These are phyloP conservation scores for Dactylellina drechsleri DNA, from an alignment of 2,329 filamentous ascomycete genomes.

Conservation along the genomic window DNA sequence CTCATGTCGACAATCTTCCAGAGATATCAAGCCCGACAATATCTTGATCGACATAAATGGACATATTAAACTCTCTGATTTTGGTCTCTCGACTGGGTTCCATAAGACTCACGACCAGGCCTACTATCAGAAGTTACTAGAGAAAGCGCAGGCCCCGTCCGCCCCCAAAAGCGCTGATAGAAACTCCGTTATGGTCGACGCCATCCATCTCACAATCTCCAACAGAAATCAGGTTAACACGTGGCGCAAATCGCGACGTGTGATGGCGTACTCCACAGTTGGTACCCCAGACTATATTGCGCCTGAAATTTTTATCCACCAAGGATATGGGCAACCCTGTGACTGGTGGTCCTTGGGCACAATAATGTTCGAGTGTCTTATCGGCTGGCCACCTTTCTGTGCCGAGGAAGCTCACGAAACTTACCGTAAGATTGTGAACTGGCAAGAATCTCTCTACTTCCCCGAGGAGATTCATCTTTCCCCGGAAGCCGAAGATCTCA, in stretches of 20 bases:
- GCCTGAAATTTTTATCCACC: constrained; percentile 95
- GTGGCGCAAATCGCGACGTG: constrained; percentile 92
- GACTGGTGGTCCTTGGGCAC: constrained; percentile 99
- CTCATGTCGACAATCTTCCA: constrained; percentile 61
- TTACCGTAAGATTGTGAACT: constrained; percentile 99
- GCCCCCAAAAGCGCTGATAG: constrained; percentile 70
- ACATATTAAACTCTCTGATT: constrained; percentile 98
- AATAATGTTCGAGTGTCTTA: constrained; percentile 99
- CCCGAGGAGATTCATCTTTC: constrained; percentile 92
- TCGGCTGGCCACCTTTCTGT: constrained; percentile 99
- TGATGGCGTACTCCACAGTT: constrained; percentile 98
- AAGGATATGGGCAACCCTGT: constrained; percentile 95
- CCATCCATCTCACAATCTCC: constrained; percentile 97
- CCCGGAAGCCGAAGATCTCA: constrained; percentile 87
- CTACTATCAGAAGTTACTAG: constrained; percentile 96
- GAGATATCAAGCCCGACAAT: constrained; percentile 99
- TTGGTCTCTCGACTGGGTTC: constrained; percentile 96
- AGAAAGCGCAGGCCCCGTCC: constrained; percentile 67
- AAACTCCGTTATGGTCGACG: constrained; percentile 93
- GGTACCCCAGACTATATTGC: constrained; percentile 99
- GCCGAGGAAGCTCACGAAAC: constrained; percentile 97
- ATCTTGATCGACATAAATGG: constrained; percentile 94
- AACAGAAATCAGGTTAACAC: constrained; percentile 98
- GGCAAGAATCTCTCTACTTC: constrained; percentile 94
- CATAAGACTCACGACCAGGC: constrained; percentile 98